Evolutionary conservation across 2,329 filamentous ascomycete genomes (phyloP), one percentile per base, ranked within the genome.

Genomic region (Lecanicillium sp.): DNA sequence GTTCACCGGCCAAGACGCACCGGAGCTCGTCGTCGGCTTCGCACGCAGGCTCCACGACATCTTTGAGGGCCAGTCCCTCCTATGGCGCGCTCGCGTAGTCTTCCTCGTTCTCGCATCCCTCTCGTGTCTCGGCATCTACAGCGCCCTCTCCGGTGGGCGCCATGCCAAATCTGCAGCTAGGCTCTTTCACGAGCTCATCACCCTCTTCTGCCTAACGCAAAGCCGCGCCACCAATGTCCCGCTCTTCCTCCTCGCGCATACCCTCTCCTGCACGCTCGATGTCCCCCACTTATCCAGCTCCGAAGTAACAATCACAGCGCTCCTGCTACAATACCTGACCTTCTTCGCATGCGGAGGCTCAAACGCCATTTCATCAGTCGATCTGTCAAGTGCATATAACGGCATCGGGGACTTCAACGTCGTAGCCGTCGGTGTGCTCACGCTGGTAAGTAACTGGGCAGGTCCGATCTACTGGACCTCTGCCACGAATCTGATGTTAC

Each of bases 281-380:
- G 55, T 63, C 30, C 60, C 71, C 32, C 46, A 63, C 44, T 67
- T 81, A 34, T 62, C 65, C 16, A 58, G 67, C 16, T 51, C 69
- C 18, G 78, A 87, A 51, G 68, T 85, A 33, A 80, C 80, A 4
- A 75, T 80, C 9, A 81, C 83, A 0, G 77, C 76, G 8, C 66
- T 95, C 25, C 74, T 96, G 25, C 67, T 94, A 29, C 83, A 94
- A 48, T 81, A 89, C 62, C 69, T 78, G 27, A 80, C 83, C 37
- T 98, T 95, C 70, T 98, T 96, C 57, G 83, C 86, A 20, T 78
- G 87, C 45, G 92, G 89, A 17, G 88, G 88, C 55, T 86, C 85
- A 33, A 98, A 98, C 58, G 84, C 92, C 29, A 95, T 98, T 48
- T 94, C 89, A 11, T 90, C 85, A n/a, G 78, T 98, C 51, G 89